Percentiles rank a stretch among this genome's conserved stretches.
phyloP scores from a whole-genome alignment of 345 rosid species.

The Syzygium aqueum region DNA sequence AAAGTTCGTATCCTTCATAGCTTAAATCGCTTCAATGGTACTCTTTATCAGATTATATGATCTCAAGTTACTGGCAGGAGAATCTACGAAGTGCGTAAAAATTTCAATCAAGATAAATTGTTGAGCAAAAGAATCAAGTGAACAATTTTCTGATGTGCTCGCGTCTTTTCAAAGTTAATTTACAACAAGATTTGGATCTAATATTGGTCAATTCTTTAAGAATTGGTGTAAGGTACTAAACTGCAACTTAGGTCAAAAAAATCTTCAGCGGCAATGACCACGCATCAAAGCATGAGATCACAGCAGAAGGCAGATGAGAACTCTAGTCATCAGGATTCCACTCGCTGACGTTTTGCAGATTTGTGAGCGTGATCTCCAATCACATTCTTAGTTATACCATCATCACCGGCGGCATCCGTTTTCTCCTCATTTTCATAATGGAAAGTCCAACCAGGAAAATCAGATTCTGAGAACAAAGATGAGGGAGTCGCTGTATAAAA shows the following conservation, averaged over 20 bases:
- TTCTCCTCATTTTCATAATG: slow-evolving; percentile 11
- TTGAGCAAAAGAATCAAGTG: not conserved
- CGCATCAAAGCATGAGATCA: not conserved
- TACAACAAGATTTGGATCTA: not conserved
- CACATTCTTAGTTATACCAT: not conserved
- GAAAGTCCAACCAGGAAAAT: slow-evolving; percentile 83
- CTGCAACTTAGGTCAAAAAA: not conserved
- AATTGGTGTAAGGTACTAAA: not conserved
- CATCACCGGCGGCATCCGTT: not conserved
- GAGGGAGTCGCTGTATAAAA: slow-evolving; percentile 57
- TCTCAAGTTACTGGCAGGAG: not conserved
- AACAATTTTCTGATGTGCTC: not conserved
- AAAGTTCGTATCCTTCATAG: not conserved
- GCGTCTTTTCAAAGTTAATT: not conserved
- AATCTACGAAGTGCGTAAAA: not conserved
- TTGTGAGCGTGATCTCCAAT: slow-evolving; percentile 2
- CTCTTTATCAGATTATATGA: not conserved
- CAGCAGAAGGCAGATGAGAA: not conserved
- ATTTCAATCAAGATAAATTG: not conserved
- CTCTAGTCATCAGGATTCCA: slow-evolving; percentile 10
- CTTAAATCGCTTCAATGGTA: not conserved
- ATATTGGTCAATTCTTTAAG: not conserved
- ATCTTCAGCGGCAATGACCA: not conserved
- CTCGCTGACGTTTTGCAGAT: slow-evolving; percentile 26
- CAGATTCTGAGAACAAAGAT: slow-evolving; percentile 58